These are phyloP conservation scores for Beta lomatogona DNA, from an alignment of 179 eudicot genomes.

Conservation along the genomic window DNA sequence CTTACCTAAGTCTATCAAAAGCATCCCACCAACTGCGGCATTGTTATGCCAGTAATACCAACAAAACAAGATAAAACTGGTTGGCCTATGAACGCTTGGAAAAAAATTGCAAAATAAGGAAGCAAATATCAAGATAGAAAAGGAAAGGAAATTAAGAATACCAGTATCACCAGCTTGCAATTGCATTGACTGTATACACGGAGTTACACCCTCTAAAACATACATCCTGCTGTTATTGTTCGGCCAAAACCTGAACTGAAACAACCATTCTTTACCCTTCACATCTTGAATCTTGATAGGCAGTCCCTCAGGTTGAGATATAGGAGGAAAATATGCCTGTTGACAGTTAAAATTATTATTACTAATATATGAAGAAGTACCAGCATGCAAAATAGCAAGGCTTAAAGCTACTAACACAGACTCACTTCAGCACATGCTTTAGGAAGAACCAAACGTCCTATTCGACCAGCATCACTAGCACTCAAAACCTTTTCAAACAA, in stretches of 20 bases:
- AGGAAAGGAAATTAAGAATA: constrained; percentile 30
- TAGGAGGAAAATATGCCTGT: constrained; percentile 98
- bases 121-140: constrained; percentile 11
- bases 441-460: constrained; percentile 98
- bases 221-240: constrained; percentile 99
- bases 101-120: neutral
- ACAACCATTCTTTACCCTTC: constrained; percentile 97
- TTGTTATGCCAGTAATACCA: neutral
- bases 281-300: constrained; percentile 94
- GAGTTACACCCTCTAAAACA: constrained; percentile 98
- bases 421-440: constrained; percentile 99
- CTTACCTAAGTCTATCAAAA: constrained; percentile 7
- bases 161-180: constrained; percentile 99
- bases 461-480: constrained; percentile 99
- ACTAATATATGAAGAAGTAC: constrained; percentile 12
- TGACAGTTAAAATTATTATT: constrained; percentile 22
- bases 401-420: constrained; percentile 20
- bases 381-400: constrained; percentile 13
- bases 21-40: neutral
- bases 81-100: neutral
- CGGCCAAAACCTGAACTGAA: constrained; percentile 99
- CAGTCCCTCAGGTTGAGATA: constrained; percentile 97
- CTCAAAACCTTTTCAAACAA: constrained; percentile 96
- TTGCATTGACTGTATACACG: constrained; percentile 98
- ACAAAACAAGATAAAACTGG: neutral